Base-by-base conservation (phyloP, 1,284 basidiomycete species). In the Ganoderma resinaceum region DNA sequence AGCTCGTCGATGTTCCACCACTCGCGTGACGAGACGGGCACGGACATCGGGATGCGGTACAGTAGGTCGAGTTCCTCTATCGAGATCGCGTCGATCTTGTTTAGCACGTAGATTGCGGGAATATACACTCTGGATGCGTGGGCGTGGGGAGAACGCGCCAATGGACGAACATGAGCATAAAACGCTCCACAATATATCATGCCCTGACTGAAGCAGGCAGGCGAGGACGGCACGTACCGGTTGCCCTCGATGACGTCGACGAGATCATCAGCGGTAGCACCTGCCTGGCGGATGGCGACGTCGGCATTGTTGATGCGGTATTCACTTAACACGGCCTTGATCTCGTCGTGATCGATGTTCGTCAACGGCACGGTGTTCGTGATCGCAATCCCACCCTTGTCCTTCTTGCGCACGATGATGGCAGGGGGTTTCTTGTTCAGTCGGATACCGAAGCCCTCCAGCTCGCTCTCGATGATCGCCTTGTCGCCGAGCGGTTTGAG, bases 1-100 rank as follows among this genome's bases (percentile, higher is more conserved):
- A 99, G 86, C 80, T 99, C 98, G 80, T 99, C 98, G 75, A 99
- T 85, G 82, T 99, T 99, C 76, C 98, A 86, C 97, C 97, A 99
- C 78, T 96, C 91, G 71, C 89, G 89, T 11, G 95, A 96, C 20
- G 95, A 96, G 78, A 99, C 89, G 5, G 98, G 98, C 7, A 99
- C 97, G 68, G 95, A 96, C 81, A 95, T 90, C 20, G 98, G 98
- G 74, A 99, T 99, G 82, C 93, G 94, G 82, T 94, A 94, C 81
- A 99, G 84, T 63, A 99, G 87, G 81, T 99, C 97, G 52, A 99
- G 89, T 82, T 99, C 98, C 82, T 99, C 96, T 79, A 99, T 99
- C 68, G 95, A 97, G 77, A 99, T 97, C 23, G 94, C 96, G 79
- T 99, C 97, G 77, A 99, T 99, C 92, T 94, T 94, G 80, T 94